Evolutionary conservation across 192 early-diverging fungal species (phyloP), one percentile per base, ranked within the genome.

Genomic region (Gaertneriomyces sp.): DNA sequence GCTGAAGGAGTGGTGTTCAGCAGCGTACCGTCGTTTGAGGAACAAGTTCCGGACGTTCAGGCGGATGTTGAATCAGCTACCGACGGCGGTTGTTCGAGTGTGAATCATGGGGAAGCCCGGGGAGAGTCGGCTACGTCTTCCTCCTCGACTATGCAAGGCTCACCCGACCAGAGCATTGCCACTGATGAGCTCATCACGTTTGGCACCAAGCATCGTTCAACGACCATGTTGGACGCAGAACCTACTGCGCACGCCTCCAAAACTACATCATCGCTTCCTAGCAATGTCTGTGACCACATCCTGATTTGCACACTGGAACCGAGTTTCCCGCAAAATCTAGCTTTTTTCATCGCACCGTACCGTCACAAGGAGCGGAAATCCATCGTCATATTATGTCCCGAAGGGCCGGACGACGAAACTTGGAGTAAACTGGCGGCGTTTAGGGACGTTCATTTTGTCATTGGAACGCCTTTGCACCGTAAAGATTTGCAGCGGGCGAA

Each of bases 341-440:
- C 84, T 11, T 86, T 83, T 71, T 80, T 90, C 60, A 64, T 90
- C 57, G 83, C 79, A 44, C 81, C 87, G 17, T 72, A 87, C 63
- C 85, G 89, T 33, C 80, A 79, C 14, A 79, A 81, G 39, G 76
- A 85, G 43, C 74, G 77, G 10, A 64, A 70, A 17, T 67, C 76
- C 60, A 76, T 90, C 12, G 87, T 89, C 41, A 79, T 90, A 53
- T 71, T 90, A 58, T 76, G 74, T 51, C 64, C 68, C 5, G 74
- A 53, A 7, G 76, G 79, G 38, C 87, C 86, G 5, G 54, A 69
- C 14, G 57, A 45, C 2, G 64, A 73, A 20, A 65, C 76, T 42
- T 63, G 64, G 54, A 71, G 55, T 9, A 60, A 72, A 33, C 73
- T 90, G 59, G 44, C 71, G 68, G 69, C 74, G 33, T 87, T 83